Evolutionary conservation across 768 basidiomycete genomes (phyloP).

Genomic region (Termitomyces sp.): DNA sequence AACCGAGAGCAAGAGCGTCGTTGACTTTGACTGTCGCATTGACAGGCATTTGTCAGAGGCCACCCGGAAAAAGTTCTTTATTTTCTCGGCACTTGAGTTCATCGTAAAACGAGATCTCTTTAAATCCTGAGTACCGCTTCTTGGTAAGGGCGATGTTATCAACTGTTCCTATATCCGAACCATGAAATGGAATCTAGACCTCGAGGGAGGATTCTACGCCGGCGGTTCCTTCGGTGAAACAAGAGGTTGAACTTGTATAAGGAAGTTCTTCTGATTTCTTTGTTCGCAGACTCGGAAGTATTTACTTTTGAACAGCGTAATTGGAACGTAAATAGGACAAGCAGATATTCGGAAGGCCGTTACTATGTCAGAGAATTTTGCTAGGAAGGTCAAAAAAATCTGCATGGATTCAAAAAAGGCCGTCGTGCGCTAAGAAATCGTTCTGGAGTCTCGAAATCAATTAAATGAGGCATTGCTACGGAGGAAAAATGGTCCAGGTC

Average conservation of each 20-base stretch:
- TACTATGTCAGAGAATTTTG: slow-evolving; percentile 10
- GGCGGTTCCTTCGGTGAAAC: slow-evolving; percentile 16
- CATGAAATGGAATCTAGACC: slow-evolving; percentile 10
- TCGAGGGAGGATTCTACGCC: slow-evolving; percentile 16
- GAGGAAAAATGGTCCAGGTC: not conserved
- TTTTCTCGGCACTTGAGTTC: slow-evolving; percentile 12
- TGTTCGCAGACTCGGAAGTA: not conserved
- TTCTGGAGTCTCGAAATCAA: slow-evolving; percentile 25
- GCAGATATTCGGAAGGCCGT: slow-evolving; percentile 12
- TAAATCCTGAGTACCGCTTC: slow-evolving; percentile 21
- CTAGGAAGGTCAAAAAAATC: slow-evolving; percentile 13
- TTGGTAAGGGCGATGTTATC: slow-evolving; percentile 17
- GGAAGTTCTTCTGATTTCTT: slow-evolving; percentile 6
- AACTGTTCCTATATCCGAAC: not conserved
- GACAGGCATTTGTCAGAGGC: slow-evolving; percentile 21
- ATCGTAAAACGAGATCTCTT: slow-evolving; percentile 15
- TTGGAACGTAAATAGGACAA: slow-evolving; percentile 16
- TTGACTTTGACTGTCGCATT: slow-evolving; percentile 19
- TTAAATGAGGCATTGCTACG: slow-evolving; percentile 17
- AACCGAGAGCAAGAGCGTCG: slow-evolving; percentile 14
- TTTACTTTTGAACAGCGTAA: slow-evolving; percentile 8
- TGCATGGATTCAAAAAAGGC: slow-evolving; percentile 17
- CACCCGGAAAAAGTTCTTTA: slow-evolving; percentile 17
- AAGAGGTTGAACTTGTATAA: slow-evolving; percentile 18
- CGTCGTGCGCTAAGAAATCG: slow-evolving; percentile 20